These are phyloP conservation scores for Aspergillus sergii DNA, from an alignment of 2,329 filamentous ascomycete genomes.

Conservation along the genomic window DNA sequence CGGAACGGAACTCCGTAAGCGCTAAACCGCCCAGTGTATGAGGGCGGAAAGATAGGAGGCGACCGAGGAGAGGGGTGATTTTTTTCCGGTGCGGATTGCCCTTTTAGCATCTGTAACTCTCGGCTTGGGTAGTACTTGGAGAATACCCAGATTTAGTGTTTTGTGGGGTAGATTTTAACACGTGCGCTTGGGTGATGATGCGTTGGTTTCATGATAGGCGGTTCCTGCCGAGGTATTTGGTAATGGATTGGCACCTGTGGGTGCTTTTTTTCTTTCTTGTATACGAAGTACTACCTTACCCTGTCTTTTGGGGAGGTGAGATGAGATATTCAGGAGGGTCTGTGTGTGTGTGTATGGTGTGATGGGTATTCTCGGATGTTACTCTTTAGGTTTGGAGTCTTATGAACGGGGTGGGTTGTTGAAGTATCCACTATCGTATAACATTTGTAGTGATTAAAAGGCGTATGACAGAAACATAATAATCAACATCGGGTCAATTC, in stretches of 20 bases:
- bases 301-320: not conserved
- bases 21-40: not conserved
- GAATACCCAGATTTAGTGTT: not conserved
- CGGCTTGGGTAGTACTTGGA: not conserved
- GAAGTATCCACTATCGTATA: not conserved
- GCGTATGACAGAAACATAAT: not conserved
- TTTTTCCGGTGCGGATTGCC: not conserved
- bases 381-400: not conserved
- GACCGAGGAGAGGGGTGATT: not conserved
- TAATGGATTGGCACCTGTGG: not conserved
- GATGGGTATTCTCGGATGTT: constrained; percentile 3
- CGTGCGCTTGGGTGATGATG: not conserved
- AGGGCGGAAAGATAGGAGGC: not conserved
- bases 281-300: not conserved
- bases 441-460: not conserved
- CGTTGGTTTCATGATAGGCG: not conserved
- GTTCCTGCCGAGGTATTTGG: constrained; percentile 3
- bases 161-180: not conserved
- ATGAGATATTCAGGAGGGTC: not conserved
- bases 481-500: not conserved
- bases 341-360: not conserved
- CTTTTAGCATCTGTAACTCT: not conserved
- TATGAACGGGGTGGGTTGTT: not conserved
- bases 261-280: not conserved
- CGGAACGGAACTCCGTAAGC: not conserved